Evolutionary conservation across 176 grass and related monocot genomes (phyloP).

Genomic region (Aegilops speltoides): DNA sequence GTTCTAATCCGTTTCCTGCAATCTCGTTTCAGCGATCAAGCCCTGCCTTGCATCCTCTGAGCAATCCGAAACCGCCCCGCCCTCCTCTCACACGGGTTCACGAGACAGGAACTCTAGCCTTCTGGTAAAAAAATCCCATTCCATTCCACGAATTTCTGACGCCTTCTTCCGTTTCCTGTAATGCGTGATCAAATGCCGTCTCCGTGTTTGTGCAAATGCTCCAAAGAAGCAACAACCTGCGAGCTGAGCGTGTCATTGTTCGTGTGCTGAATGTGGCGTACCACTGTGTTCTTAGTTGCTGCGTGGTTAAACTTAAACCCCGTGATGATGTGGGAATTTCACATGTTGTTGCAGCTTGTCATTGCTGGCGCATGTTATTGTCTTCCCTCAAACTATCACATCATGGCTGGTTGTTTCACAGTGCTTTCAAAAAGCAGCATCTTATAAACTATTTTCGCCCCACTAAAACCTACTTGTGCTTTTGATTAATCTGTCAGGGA

Average conservation of each 20-base stretch:
- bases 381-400: background rate
- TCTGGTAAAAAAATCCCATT: background rate
- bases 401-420: background rate
- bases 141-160: background rate
- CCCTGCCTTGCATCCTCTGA: background rate
- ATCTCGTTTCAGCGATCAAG: conserved; percentile 27
- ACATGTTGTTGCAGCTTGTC: background rate
- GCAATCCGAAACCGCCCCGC: background rate
- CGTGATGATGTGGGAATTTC: background rate
- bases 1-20: background rate
- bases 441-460: background rate
- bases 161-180: background rate
- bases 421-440: background rate
- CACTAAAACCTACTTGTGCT: background rate
- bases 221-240: background rate
- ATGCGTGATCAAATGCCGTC: background rate
- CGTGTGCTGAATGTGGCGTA: background rate
- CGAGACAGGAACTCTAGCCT: background rate
- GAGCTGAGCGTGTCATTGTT: background rate
- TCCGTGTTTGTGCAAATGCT: conserved; percentile 15
- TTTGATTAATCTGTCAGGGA: background rate
- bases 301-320: background rate
- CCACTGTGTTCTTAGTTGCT: background rate
- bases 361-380: background rate
- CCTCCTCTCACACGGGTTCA: background rate